Base-by-base conservation (phyloP, 495 filamentous ascomycete genomes). In the Aspergillus olivimuriae region DNA sequence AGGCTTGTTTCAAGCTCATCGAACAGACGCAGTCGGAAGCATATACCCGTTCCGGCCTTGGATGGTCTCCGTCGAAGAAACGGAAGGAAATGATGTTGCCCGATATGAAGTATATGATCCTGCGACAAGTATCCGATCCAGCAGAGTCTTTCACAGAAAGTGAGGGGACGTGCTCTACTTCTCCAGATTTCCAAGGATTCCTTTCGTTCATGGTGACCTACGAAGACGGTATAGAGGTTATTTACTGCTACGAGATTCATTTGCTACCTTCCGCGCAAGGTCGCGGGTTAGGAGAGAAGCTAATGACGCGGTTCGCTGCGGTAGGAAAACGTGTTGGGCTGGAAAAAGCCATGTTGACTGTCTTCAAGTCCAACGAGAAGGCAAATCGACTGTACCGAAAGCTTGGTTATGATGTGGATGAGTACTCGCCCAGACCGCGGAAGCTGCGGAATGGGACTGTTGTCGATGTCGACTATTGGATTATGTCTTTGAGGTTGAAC, bases 221-320 rank as follows among this genome's bases (percentile, higher is more conserved):
- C 48, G 89, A 95, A 52, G 84, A 84, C 46, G 77, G 78, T 0
- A 63, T 77, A 21, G 74, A 83, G 11, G 86, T 94, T 4, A 50
- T 90, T 2, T 95, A 94, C 52, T 84, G 85, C 62, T 95, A 95
- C 60, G 89, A 95, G 67, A 78, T 95, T 17, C 89, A 95, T 49
- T 68, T 94, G 7, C 60, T 70, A 31, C 62, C 71, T 1, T 51
- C 47, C 1, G 60, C 81, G 3, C 81, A 81, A 43, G 62, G 73
- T 5, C 57, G 46, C 14, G 69, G 73, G 0, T 30, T 74, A 3
- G 74, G 74, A 18, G 51, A 31, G 26, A 41, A 57, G 43, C 34
- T 76, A 46, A 73, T 76, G 62, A 39, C 21, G 15, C 30, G 51
- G 36, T 63, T 75, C 47, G 70, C 74, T 52, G 58, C 52, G 10